These are phyloP conservation scores for Gardenia jasminoides DNA, from an alignment of 257 asterid genomes.

Conservation along the genomic window DNA sequence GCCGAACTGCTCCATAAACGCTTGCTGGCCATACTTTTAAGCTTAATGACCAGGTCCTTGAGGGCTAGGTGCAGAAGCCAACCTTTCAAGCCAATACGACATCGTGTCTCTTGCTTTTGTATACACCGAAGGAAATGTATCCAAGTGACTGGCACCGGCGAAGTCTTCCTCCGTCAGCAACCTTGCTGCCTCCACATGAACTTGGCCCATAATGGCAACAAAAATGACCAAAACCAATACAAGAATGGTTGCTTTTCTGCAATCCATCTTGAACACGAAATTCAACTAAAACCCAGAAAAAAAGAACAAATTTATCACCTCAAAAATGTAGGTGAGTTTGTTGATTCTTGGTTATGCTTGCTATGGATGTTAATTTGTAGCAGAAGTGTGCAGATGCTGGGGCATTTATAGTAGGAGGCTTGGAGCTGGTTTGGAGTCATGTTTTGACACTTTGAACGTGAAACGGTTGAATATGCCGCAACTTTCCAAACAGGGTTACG, in stretches of 20 bases:
- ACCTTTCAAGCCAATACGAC: conserved; percentile 1
- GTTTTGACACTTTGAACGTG: background rate
- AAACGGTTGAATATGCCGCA: background rate
- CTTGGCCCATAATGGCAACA: conserved; percentile 6
- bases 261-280: background rate
- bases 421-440: background rate
- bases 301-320: background rate
- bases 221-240: conserved; percentile 6
- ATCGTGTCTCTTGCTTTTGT: too few relatives aligned
- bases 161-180: conserved; percentile 9
- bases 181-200: conserved; percentile 21
- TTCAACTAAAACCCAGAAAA: background rate
- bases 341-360: background rate
- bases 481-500: background rate
- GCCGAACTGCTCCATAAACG: background rate
- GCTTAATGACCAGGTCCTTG: conserved; percentile 29
- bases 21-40: background rate
- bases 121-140: too few relatives aligned
- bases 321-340: background rate
- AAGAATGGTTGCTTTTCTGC: background rate
- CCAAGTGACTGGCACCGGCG: conserved; percentile 8
- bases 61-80: conserved; percentile 33
- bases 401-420: background rate
- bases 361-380: background rate
- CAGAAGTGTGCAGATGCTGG: background rate